phyloP scores from a whole-genome alignment of 495 filamentous ascomycete species.

The Neurospora discreta region DNA sequence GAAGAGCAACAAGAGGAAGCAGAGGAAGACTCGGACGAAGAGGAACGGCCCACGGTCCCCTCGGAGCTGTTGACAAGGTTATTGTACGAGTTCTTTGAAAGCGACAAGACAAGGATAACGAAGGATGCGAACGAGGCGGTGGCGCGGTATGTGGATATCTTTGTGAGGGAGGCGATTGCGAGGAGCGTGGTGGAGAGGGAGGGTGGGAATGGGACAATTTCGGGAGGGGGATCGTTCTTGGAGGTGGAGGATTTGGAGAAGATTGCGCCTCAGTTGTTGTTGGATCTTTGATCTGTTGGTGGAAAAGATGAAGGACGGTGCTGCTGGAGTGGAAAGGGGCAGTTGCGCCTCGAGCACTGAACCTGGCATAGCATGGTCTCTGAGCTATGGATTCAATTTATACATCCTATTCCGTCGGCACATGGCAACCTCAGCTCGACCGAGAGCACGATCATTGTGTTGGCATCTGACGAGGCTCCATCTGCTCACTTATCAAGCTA shows the following conservation, averaged over 20 bases:
- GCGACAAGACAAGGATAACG: conserved; percentile 60
- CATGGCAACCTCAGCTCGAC: neutral
- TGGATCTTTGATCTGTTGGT: conserved; percentile 56
- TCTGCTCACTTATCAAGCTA: neutral
- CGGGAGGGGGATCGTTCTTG: conserved; percentile 58
- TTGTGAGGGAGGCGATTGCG: conserved; percentile 85
- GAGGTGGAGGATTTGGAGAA: conserved; percentile 90
- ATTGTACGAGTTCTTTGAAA: conserved; percentile 66
- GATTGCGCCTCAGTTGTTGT: conserved; percentile 72
- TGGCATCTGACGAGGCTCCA: neutral
- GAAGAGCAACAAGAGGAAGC: conserved; percentile 6
- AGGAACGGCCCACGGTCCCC: conserved; percentile 46
- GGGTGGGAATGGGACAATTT: conserved; percentile 72
- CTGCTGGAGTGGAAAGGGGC: no score
- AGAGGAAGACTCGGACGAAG: conserved; percentile 22
- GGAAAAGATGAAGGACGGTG: neutral
- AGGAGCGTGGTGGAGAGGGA: conserved; percentile 60
- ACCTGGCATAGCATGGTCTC: no score
- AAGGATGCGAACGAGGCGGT: conserved; percentile 70
- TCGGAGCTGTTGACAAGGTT: conserved; percentile 61
- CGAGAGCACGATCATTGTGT: neutral
- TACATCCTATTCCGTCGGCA: neutral
- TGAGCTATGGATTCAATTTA: neutral
- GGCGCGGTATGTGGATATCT: conserved; percentile 81
- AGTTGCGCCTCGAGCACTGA: no score